Evolutionary conservation across 345 rosid genomes (phyloP).

Genomic region (Eucalyptus guilfoylei): DNA sequence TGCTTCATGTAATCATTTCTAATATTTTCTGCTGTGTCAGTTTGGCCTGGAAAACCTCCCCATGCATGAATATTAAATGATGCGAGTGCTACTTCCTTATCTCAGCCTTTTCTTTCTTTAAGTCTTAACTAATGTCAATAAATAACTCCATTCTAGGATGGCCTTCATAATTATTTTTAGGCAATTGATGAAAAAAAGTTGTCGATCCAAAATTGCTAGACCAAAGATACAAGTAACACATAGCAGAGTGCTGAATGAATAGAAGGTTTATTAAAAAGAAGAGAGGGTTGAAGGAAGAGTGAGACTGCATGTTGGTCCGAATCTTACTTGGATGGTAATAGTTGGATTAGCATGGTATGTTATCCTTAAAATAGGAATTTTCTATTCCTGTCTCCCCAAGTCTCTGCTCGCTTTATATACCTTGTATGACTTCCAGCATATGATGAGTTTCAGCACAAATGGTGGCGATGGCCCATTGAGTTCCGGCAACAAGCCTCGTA

Average conservation of each 20-base stretch:
- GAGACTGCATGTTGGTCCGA: background rate
- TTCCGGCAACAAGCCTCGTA: background rate
- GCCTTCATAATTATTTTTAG: background rate
- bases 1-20: background rate
- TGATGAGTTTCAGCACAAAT: background rate
- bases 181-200: background rate
- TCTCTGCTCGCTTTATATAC: background rate
- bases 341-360: background rate
- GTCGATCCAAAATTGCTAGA: background rate
- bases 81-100: background rate
- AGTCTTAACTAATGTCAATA: background rate
- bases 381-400: background rate
- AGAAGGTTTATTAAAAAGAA: background rate
- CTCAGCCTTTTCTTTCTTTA: background rate
- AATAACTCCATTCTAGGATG: background rate
- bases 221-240: background rate
- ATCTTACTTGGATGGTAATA: background rate
- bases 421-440: background rate
- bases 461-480: background rate
- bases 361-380: background rate
- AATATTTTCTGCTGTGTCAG: background rate
- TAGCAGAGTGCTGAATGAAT: background rate
- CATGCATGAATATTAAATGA: background rate
- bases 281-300: background rate
- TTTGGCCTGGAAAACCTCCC: background rate